Evolutionary conservation across 1,284 basidiomycete species (phyloP).

Genomic region (Ganoderma sinense): DNA sequence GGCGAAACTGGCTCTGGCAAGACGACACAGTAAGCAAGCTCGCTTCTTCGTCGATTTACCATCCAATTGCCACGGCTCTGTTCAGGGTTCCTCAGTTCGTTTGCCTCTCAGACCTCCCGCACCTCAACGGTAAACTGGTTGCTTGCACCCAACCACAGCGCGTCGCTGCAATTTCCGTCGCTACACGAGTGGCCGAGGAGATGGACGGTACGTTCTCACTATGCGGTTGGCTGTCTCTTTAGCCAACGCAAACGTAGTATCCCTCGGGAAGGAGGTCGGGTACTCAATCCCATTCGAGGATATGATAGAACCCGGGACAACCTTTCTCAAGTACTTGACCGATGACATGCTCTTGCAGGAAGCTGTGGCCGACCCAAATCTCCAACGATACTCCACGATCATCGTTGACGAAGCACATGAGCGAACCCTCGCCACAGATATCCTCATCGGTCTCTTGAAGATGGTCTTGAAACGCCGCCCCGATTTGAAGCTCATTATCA

Average conservation of each 20-base stretch:
- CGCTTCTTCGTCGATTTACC: not conserved
- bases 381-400: constrained; percentile 93
- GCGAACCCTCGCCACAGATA: constrained; percentile 97
- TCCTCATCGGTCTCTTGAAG: constrained; percentile 91
- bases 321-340: constrained; percentile 98
- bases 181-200: constrained; percentile 98
- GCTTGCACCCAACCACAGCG: constrained; percentile 98
- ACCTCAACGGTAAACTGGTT: constrained; percentile 88
- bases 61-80: too few species aligned
- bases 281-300: constrained; percentile 99
- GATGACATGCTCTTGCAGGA: constrained; percentile 98
- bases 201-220: constrained; percentile 84
- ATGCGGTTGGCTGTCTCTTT: too few species aligned
- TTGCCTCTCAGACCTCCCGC: constrained; percentile 91
- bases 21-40: constrained; percentile 85
- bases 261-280: constrained; percentile 93
- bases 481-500: constrained; percentile 97
- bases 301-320: constrained; percentile 91
- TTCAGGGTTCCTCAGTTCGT: constrained; percentile 95
- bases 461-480: constrained; percentile 81
- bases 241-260: too few species aligned
- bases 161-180: constrained; percentile 98
- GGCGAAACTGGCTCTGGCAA: constrained; percentile 99
- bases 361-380: constrained; percentile 95
- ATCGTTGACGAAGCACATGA: constrained; percentile 99